phyloP scores from a whole-genome alignment of 345 rosid species.

The Euphorbia tirucalli region DNA sequence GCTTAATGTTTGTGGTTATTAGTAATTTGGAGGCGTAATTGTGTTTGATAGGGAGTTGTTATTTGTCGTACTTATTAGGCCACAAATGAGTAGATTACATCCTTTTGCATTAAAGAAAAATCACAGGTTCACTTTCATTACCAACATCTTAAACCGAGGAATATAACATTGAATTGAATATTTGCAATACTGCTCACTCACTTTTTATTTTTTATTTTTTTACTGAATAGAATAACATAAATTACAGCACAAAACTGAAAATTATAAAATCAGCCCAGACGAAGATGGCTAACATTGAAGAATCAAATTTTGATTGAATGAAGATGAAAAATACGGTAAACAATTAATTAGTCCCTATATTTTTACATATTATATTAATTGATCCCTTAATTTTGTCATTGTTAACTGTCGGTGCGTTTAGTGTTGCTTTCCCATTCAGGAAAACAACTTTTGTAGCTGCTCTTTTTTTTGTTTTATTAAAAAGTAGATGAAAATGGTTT shows the following conservation, averaged over 20 bases:
- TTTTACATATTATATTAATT: too few relatives aligned
- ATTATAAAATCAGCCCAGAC: constrained; percentile 39
- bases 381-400: too few relatives aligned
- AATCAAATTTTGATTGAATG: constrained; percentile 37
- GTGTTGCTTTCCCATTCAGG: too few relatives aligned
- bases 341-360: too few relatives aligned
- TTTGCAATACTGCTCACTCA: constrained; percentile 8
- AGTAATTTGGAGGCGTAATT: too few relatives aligned
- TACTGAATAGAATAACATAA: constrained; percentile 11
- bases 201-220: not conserved
- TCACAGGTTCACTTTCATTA: not conserved
- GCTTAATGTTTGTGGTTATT: too few relatives aligned
- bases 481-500: too few relatives aligned
- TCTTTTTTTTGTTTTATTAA: too few relatives aligned
- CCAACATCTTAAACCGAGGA: not conserved
- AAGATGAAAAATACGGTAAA: constrained; percentile 25
- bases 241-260: constrained; percentile 29
- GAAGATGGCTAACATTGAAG: constrained; percentile 22
- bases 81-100: not conserved
- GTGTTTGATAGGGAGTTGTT: too few relatives aligned
- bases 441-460: too few relatives aligned
- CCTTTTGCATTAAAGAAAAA: not conserved
- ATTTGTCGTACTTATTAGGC: too few relatives aligned
- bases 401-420: too few relatives aligned
- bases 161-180: not conserved